Base-by-base conservation (phyloP, 1,284 basidiomycete genomes). In the Trichosporon asahii region DNA sequence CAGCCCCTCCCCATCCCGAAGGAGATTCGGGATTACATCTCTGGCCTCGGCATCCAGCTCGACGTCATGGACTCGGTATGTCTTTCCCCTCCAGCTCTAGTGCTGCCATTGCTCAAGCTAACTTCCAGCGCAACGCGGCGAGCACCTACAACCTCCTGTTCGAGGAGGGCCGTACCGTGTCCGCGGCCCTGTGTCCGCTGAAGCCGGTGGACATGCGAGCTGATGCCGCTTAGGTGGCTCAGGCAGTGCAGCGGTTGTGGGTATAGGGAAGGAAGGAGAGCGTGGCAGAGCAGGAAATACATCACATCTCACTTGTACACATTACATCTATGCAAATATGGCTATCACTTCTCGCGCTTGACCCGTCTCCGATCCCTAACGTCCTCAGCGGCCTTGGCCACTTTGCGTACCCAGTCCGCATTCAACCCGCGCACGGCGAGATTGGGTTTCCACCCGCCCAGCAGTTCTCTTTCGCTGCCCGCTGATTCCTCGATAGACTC, bases 31-130 rank as follows among this genome's bases (percentile, higher is more conserved):
- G 85, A 88, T 55, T 89, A 94, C 80, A 78, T 98, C 61, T 91
- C 87, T 72, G 85, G 87, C 49, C 81, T 94, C 46, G 95, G 95
- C 6, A 92, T 98, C 71, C 93, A 95, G 78, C 84, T 95, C 63
- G 96, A 98, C 75, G 87, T 94, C n/a, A 94, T 96, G 90, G 93
- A 95, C 79, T 94, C 94, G 64, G 95, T 95, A 78, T 71, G 90
- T 86, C 8, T 5, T n/a, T 8, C 11, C n/a, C n/a, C 18, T 18
- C n/a, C n/a, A 1, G 6, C 23, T 25, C 6, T 25, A 2, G 4
- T 7, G 5, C 6, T 4, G 14, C 2, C 5, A n/a, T n/a, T n/a
- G n/a, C n/a, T n/a, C 35, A 3, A 31, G 49, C 60, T 66, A 53
- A 67, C 65, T 23, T 4, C 0, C 74, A 94, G 92, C 86, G 92